Evolutionary conservation across 495 filamentous ascomycete genomes (phyloP).

Genomic region (Penicillium alfredii): DNA sequence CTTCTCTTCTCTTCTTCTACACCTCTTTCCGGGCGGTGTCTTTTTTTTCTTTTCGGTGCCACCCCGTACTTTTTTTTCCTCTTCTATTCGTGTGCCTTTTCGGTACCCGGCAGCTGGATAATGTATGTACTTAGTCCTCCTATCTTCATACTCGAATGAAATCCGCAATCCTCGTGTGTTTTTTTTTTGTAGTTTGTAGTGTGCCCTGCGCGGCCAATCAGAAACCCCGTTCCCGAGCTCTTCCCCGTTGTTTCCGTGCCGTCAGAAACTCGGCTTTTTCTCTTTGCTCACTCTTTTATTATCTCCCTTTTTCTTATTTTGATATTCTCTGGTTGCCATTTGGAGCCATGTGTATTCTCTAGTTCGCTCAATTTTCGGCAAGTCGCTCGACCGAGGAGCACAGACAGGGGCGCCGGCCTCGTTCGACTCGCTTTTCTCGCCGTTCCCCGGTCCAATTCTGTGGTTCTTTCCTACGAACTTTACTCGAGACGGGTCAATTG

Average conservation of each 20-base stretch:
- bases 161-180: constrained; percentile 6
- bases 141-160: constrained; percentile 17
- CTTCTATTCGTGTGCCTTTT: constrained; percentile 29
- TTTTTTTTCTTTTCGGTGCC: constrained; percentile 8
- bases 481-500: constrained; percentile 12
- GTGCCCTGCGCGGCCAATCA: constrained; percentile 28
- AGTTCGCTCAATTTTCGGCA: constrained; percentile 17
- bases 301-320: too few species aligned
- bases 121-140: constrained; percentile 44
- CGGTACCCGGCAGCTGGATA: constrained; percentile 37
- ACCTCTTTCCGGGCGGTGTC: constrained; percentile 9
- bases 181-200: constrained; percentile 2
- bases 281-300: constrained; percentile 4
- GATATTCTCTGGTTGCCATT: too few species aligned
- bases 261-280: constrained; percentile 20
- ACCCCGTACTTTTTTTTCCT: constrained; percentile 23
- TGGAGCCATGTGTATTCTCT: constrained; percentile 24
- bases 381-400: constrained; percentile 23
- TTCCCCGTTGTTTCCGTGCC: constrained; percentile 35
- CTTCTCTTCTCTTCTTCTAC: constrained; percentile 17
- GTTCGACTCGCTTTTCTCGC: constrained; percentile 6
- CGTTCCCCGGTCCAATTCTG: constrained; percentile 2
- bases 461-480: constrained; percentile 7
- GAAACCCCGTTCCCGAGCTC: constrained; percentile 13
- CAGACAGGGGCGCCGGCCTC: constrained; percentile 20